Evolutionary conservation across 2,329 filamentous ascomycete species (phyloP), one percentile per base, ranked within the genome.

Genomic region (Colletotrichum orbiculare): DNA sequence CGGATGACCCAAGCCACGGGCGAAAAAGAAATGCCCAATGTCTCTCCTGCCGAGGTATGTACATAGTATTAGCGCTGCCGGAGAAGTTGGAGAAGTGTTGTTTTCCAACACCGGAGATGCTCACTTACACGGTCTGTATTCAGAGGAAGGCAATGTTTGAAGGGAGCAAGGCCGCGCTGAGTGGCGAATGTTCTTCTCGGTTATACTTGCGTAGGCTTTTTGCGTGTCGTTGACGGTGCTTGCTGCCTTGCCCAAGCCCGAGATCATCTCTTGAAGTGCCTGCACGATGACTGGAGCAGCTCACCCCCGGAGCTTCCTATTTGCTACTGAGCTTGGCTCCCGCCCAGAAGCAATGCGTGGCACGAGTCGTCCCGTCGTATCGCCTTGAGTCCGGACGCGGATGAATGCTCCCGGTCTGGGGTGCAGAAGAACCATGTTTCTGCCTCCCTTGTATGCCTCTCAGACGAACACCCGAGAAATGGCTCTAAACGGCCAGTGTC

Each of bases 1-100:
- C 50, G 50, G 63, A 10, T 57, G 53, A 65, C 52, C 47, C 35
- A 62, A 62, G 62, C 58, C 62, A 65, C 37, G 4, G 35, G 33
- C 33, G 12, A 61, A 56, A 61, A 65, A 55, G 45, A 61, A 61
- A 55, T 25, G 46, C 10, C 46, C 25, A 25, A 25, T 25, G 25
- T 25, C 25, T 25, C 25, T 25, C 25, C 25, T 25, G 25, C 25
- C 4, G 25, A 25, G 25, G 4, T 5, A 25, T 25, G 25, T 25
- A 25, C 25, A 1, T 25, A 25, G 3, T 1, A 25, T 4, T 25
- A 25, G 25, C 25, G 25, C 25, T 25, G 25, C 25, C 25, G 25
- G 25, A 25, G 25, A 25, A 25, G 25, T 25, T 5, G 25, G 25
- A 25, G 4, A 25, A 4, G 25, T 25, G 25, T 25, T 25, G 25